Base-by-base conservation (phyloP, 352 stramenopile genomes). In the Phytophthora ohioensis region DNA sequence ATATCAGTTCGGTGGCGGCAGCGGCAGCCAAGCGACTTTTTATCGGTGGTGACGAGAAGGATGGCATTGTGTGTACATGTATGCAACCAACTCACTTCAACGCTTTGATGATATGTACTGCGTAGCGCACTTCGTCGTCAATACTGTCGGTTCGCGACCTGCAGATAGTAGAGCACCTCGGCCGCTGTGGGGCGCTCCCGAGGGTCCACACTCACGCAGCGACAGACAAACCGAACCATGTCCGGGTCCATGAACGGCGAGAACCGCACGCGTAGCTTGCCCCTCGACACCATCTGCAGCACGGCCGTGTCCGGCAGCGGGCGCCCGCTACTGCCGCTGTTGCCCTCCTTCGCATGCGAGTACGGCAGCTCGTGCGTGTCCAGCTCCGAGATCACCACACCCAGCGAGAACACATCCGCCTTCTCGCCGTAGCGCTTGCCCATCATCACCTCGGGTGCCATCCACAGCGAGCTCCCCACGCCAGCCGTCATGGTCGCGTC, bases 401-500 rank as follows among this genome's bases (percentile, higher is more conserved):
- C 78, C 5, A 85, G 59, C 32, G 75, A 85, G 59, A 81, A 85
- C 38, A 85, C 57, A 47, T 82, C 78, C 0, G 75, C 69, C 42
- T 73, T 73, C 43, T 82, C 75, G 21, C 69, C 71, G 63, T 84
- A 81, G n/a, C 70, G 62, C 46, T 64, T 51, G 0, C 76, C 76
- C 27, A 73, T 71, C 76, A 82, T 78, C 30, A 82, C 75, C 36
- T 82, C 72, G 7, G 72, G 76, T 1, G 76, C 76, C 71, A 79
- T 79, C 72, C 71, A 76, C 17, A 69, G 57, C 8, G 54, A 71
- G 9, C 55, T 64, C 2, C 62, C 71, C 34, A 72, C 67, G 4
- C 61, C 58, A 17, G 67, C 62, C 0, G 71, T 79, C 67, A 79
- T 79, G 3, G 71, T 75, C 15, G 38, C 42, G 53, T 79, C 71